These are phyloP conservation scores for Casuarina glauca DNA, from an alignment of 306 rosid genomes.

Conservation along the genomic window DNA sequence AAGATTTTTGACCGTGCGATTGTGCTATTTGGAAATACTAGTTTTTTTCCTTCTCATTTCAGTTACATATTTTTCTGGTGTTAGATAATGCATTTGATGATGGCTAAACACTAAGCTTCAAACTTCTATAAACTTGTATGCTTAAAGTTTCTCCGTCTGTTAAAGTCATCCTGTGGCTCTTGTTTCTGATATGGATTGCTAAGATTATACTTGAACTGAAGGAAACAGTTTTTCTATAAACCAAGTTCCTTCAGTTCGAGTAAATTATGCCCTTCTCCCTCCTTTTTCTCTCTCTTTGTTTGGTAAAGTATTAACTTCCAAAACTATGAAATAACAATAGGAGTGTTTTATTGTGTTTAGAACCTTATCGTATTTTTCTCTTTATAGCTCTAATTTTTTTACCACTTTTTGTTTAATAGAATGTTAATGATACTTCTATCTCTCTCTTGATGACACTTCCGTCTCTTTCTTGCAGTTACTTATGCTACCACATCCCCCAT, in stretches of 20 bases:
- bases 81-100: background rate
- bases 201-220: too few relatives aligned
- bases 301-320: background rate
- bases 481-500: constrained; percentile 95
- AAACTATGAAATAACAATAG: background rate
- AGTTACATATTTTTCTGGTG: background rate
- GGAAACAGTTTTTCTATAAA: too few relatives aligned
- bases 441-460: constrained; percentile 8
- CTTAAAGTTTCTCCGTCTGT: too few relatives aligned
- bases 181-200: too few relatives aligned
- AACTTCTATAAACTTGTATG: too few relatives aligned
- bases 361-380: background rate
- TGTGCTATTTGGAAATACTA: background rate
- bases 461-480: constrained; percentile 65
- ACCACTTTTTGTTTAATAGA: background rate
- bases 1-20: constrained; percentile 11
- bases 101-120: too few relatives aligned
- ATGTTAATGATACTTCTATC: background rate
- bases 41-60: background rate
- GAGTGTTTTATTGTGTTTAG: background rate
- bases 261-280: background rate
- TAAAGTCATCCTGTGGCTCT: too few relatives aligned
- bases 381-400: background rate
- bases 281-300: background rate
- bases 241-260: too few relatives aligned